A percentile compares a stretch with the other conserved stretches of the same genome.
Conservation (phyloP, 2,329 filamentous ascomycete genomes). For the Microdochium bolleyi region DNA sequence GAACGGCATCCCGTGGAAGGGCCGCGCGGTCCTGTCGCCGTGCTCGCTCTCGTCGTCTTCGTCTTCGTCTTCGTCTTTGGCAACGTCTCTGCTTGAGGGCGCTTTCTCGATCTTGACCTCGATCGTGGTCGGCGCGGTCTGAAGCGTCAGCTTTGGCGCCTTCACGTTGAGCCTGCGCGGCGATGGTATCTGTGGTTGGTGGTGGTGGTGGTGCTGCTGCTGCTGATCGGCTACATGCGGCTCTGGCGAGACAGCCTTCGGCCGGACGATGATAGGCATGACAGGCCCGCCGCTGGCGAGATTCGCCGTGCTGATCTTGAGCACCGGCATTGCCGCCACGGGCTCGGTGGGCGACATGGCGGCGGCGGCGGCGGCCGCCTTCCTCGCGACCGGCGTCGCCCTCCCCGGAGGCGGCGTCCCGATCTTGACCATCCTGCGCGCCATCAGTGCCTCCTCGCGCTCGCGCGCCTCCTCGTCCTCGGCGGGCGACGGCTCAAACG, state of each 20-base stretch:
- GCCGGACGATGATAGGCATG: slow-evolving; percentile 1
- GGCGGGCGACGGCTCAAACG: slow-evolving; percentile 29
- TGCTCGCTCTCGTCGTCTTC: slow-evolving; percentile 26
- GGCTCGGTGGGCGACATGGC: not conserved
- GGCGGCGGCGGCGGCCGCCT: no score
- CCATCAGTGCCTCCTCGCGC: not conserved
- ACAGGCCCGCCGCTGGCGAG: slow-evolving; percentile 6
- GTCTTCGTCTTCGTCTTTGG: slow-evolving; percentile 19
- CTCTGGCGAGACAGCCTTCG: not conserved
- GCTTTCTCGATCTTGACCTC: slow-evolving; percentile 13
- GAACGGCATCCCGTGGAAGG: slow-evolving; percentile 15
- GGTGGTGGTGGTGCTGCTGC: not conserved
- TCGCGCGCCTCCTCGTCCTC: slow-evolving; percentile 7
- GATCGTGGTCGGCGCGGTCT: slow-evolving; percentile 16
- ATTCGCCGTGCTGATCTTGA: slow-evolving; percentile 38
- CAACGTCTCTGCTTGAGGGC: not conserved
- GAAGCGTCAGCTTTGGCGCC: slow-evolving; percentile 10
- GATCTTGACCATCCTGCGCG: slow-evolving; percentile 4
- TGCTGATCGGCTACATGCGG: not conserved
- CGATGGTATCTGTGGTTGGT: not conserved
- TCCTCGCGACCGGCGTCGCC: not conserved
- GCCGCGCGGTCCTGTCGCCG: slow-evolving; percentile 20
- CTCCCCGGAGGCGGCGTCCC: slow-evolving; percentile 3
- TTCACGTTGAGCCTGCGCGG: slow-evolving; percentile 7
- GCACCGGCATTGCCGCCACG: slow-evolving; percentile 8